A percentile compares a stretch with the other conserved stretches of the same genome.
Evolutionary conservation across 1,284 basidiomycete species (phyloP).

Genomic region (Pulveroboletus sp.): DNA sequence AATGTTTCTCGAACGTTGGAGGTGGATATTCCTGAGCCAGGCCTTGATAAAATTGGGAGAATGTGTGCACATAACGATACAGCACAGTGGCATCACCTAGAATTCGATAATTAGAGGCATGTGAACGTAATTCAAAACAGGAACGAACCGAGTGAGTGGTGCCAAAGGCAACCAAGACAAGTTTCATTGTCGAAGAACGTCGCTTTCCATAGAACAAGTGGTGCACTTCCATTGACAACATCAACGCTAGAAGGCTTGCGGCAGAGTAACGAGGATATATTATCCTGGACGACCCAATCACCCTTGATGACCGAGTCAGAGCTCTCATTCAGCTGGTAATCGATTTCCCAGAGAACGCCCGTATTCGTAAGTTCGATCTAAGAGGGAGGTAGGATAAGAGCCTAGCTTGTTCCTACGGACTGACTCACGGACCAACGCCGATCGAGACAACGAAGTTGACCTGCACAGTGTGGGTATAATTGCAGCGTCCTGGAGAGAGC

Average conservation of each 20-base stretch:
- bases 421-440: slow-evolving; percentile 27
- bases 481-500: slow-evolving; percentile 11
- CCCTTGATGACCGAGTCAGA: slow-evolving; percentile 9
- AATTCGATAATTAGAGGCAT: not conserved
- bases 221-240: slow-evolving; percentile 4
- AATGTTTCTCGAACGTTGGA: slow-evolving; percentile 20
- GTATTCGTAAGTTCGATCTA: slow-evolving; percentile 23
- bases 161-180: slow-evolving; percentile 30
- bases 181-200: slow-evolving; percentile 23
- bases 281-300: slow-evolving; percentile 24
- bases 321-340: not conserved
- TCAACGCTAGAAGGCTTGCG: not conserved
- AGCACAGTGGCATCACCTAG: slow-evolving; percentile 29
- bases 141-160: slow-evolving; percentile 21
- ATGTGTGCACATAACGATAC: slow-evolving; percentile 22
- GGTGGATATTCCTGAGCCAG: not conserved
- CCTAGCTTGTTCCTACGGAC: not conserved
- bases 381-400: not conserved
- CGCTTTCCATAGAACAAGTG: slow-evolving; percentile 29
- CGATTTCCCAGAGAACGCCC: slow-evolving; percentile 13
- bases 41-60: slow-evolving; percentile 25
- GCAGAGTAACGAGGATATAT: slow-evolving; percentile 18
- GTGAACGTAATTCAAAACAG: not conserved
- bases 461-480: slow-evolving; percentile 26
- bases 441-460: slow-evolving; percentile 14